Base-by-base conservation (phyloP, 257 asterid species). In the Scutellaria baicalensis region DNA sequence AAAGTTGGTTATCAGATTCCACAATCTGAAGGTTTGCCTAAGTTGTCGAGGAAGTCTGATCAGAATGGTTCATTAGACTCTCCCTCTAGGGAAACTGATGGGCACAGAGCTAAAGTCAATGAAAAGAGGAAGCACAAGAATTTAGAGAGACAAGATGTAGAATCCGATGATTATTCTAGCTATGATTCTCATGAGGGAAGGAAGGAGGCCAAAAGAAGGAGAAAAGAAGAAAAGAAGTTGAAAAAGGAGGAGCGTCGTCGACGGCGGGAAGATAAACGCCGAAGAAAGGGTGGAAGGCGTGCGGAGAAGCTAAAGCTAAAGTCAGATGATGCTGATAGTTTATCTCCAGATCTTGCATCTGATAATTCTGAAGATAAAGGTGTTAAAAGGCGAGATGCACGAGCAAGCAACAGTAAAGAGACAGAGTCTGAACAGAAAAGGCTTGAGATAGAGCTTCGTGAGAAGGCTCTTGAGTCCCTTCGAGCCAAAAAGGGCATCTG, bases 391-490 rank as follows among this genome's bases (percentile, higher is more conserved):
- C 78, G 59, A 44, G 80, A 72, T 17, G 71, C 73, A 9, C 80
- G 68, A 35, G 64, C 68, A 33, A 73, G 75, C 68, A 76, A 82
- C 71, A 33, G 50, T 58, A 78, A 82, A 64, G 90, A 85, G 51
- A 64, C 84, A 4, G 85, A 75, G 55, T 79, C 89, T 64, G 87
- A 85, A 66, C 91, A 84, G 87, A 87, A 89, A 81, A 87, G 59
- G 88, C 95, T 91, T 59, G 99, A 94, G 89, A 91, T 86, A 64
- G 93, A 88, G 84, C 88, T 94, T 77, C 87, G 99, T 72, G 97
- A 94, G 82, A 94, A 85, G 88, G 97, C 99, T 73, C 92, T 94
- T 43, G 89, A 94, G 83, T 83, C 92, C 11, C 97, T 91, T 75
- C 86, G 91, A 79, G 97, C 99, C 77, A 91, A 82, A 80, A 89